phyloP scores from a whole-genome alignment of 2,329 filamentous ascomycete species.

The Phialemoniopsis sp. region DNA sequence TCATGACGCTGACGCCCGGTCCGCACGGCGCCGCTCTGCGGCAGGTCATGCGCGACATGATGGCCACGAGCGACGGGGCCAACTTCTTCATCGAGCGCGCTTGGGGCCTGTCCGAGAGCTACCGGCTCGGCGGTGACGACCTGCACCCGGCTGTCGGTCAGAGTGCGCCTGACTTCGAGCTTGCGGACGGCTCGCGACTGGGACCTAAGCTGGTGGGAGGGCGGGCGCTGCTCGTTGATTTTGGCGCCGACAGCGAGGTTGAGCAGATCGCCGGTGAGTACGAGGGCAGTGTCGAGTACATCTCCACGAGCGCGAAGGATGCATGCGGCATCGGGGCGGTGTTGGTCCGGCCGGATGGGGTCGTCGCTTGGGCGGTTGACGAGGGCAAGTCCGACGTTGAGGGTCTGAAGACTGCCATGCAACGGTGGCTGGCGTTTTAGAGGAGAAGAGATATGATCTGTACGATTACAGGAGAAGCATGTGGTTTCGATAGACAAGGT shows the following conservation, averaged over 20 bases:
- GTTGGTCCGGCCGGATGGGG: conserved; percentile 4
- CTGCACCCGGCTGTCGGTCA: conserved; percentile 7
- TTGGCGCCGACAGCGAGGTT: too few species aligned
- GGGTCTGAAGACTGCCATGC: too few species aligned
- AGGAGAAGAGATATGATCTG: too few species aligned
- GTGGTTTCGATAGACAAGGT: too few species aligned
- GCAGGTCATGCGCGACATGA: conserved; percentile 17
- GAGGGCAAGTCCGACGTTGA: too few species aligned
- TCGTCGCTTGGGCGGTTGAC: conserved; percentile 6
- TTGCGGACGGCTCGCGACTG: conserved; percentile 13
- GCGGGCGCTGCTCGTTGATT: conserved; percentile 20
- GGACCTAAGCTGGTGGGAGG: conserved; percentile 21
- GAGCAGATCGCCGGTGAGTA: too few species aligned
- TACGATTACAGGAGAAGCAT: too few species aligned
- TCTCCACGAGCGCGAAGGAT: not conserved
- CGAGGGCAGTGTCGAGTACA: conserved; percentile 1
- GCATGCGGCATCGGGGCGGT: conserved; percentile 1
- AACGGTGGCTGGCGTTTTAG: too few species aligned
- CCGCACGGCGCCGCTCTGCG: conserved; percentile 17
- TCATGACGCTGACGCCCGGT: conserved; percentile 21
- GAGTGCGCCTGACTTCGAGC: conserved; percentile 9
- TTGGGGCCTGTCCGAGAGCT: conserved; percentile 27
- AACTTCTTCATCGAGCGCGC: conserved; percentile 23
- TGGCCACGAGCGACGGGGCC: conserved; percentile 20
- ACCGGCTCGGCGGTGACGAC: conserved; percentile 17